Conservation (phyloP, 1,284 basidiomycete species). For the Gastroboletus turbinatus region DNA sequence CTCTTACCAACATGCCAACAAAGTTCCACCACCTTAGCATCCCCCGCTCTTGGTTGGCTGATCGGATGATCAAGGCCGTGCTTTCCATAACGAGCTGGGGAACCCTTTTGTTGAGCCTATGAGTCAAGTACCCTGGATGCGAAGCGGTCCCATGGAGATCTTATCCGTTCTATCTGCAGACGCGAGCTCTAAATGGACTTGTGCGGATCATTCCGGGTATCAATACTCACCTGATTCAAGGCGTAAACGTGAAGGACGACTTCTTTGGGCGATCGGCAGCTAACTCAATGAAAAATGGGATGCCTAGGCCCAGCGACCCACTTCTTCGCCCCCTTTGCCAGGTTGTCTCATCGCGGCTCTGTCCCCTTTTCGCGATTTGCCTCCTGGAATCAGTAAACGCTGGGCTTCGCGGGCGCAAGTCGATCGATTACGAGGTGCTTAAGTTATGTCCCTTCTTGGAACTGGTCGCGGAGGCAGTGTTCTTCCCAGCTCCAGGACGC, state of each 20-base stretch:
- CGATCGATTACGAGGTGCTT: slow-evolving; percentile 1
- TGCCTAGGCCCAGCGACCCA: slow-evolving; percentile 7
- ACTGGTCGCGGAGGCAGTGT: slow-evolving; percentile 1
- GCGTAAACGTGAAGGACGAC: slow-evolving; percentile 19
- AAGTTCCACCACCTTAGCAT: slow-evolving; percentile 7
- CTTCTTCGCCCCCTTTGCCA: background rate
- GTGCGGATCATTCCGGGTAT: slow-evolving; percentile 32
- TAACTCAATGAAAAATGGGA: slow-evolving; percentile 1
- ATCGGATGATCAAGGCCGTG: slow-evolving; percentile 17
- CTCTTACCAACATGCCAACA: slow-evolving; percentile 11
- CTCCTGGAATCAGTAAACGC: background rate
- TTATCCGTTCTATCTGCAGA: slow-evolving; percentile 28
- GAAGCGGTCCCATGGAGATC: slow-evolving; percentile 15
- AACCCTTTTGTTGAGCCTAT: slow-evolving; percentile 15
- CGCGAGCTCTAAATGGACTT: slow-evolving; percentile 19
- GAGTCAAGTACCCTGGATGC: slow-evolving; percentile 22
- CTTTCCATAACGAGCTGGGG: slow-evolving; percentile 14
- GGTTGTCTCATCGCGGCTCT: slow-evolving; percentile 2
- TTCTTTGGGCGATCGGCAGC: slow-evolving; percentile 17
- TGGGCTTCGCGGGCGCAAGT: slow-evolving; percentile 2
- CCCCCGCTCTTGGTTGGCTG: slow-evolving; percentile 3
- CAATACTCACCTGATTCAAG: slow-evolving; percentile 6
- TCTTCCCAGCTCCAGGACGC: slow-evolving; percentile 2
- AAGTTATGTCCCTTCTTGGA: background rate
- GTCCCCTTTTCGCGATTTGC: background rate